Evolutionary conservation across 768 basidiomycete genomes (phyloP), one percentile per base, ranked within the genome.

Genomic region (Lyophyllum shimeji): DNA sequence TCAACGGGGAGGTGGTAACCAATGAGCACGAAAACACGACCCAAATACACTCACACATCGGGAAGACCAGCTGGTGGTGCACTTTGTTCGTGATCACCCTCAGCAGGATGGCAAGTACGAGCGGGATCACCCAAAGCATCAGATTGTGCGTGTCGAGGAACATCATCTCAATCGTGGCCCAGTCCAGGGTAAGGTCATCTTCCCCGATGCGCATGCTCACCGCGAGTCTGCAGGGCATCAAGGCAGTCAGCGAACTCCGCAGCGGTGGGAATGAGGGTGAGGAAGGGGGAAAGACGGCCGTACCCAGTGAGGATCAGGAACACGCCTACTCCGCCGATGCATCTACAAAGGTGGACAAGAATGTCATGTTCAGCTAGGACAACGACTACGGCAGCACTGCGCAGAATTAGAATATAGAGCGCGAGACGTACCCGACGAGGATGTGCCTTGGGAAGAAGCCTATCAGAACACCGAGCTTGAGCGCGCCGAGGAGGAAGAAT

Each of bases 371-470:
- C 25, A 31, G 3, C 5, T 43, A 8, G 9, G 49, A 39, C 48
- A n/a, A 42, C 20, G 12, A n/a, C 7, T n/a, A n/a, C 7, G 17
- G 9, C 29, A 29, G 9, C 29, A 4, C 29, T 29, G 29, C 4
- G 29, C 8, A 7, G 39, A 4, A 9, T 40, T 40, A 2, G 3
- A 20, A 21, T n/a, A 33, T 8, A 37, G 34, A 13, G 15, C 15
- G 24, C 13, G 23, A n/a, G 12, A 70, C 84, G 60, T 64, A 90
- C 83, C 95, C 95, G n/a, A 99, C 92, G 25, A 98, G 82, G 65
- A 98, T 97, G 65, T 97, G 95, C 13, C 96, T 80, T 17, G 96
- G 96, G 73, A 98, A 98, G 74, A 98, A 98, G 0, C 95, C 95
- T 33, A 97, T 87, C 8, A 98, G 72, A 6, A 83, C 79, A 2